Conservation (phyloP, 768 basidiomycete species). For the Xerocomellus chrysenteron region DNA sequence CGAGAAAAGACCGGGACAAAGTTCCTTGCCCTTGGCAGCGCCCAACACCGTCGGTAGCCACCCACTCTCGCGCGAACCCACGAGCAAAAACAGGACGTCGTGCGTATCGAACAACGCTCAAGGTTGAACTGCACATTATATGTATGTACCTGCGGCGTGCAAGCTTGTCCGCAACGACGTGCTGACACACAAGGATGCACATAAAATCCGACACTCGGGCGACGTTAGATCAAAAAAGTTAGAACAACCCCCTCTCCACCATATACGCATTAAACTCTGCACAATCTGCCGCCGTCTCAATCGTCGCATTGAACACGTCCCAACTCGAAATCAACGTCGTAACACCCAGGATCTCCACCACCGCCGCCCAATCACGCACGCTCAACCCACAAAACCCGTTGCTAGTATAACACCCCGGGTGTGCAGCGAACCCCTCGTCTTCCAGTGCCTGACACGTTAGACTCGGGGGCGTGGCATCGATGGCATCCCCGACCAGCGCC, state of each 20-base stretch:
- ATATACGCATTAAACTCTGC: slow-evolving; percentile 12
- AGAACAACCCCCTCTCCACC: slow-evolving; percentile 10
- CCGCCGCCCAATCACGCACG: slow-evolving; percentile 35
- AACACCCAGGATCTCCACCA: slow-evolving; percentile 33
- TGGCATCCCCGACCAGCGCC: slow-evolving; percentile 38
- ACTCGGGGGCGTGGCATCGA: slow-evolving; percentile 17
- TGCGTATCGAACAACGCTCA: no score
- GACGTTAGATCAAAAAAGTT: neutral
- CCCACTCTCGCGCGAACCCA: no score
- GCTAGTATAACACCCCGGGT: slow-evolving; percentile 40
- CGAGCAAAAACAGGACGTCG: no score
- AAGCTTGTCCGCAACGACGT: no score
- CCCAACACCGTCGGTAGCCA: no score
- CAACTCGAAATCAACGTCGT: slow-evolving; percentile 15
- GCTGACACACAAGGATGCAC: no score
- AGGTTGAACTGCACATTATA: no score
- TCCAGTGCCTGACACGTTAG: slow-evolving; percentile 35
- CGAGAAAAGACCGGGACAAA: no score
- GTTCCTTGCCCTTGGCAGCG: no score
- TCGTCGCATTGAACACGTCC: slow-evolving; percentile 13
- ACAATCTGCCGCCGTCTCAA: slow-evolving; percentile 12
- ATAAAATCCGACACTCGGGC: no score
- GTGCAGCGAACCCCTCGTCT: slow-evolving; percentile 41
- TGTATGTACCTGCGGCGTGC: no score
- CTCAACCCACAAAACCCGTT: slow-evolving; percentile 44